Base-by-base conservation (phyloP, 345 rosid species). In the Fremontodendron californicum region DNA sequence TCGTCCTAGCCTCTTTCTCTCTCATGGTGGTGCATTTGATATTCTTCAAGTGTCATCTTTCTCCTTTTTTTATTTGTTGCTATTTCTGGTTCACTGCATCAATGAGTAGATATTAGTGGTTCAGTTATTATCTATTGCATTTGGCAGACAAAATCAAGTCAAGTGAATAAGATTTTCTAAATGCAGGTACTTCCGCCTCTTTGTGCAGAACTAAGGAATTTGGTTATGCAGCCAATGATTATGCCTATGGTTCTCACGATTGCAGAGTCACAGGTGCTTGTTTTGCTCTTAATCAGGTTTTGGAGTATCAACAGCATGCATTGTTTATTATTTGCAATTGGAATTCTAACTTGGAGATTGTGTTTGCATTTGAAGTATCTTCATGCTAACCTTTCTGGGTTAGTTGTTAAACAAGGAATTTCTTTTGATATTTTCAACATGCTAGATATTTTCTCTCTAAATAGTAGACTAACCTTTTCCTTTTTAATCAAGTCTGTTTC, bases 211-310 rank as follows among this genome's bases (percentile, higher is more conserved):
- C 97, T 96, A 80, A 88, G 99, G 88, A 96, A 96, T 86, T 67
- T 90, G 88, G 99, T 96, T 65, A 92, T 96, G 94, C 99, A 96
- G 80, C 94, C 98, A 23, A 84, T 92, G 87, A 93, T 96, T 80
- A 84, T 96, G 62, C 99, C 99, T 29, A 96, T 96, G 99, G 98
- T 96, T 83, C 86, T 96, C 79, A 93, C 91, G 10, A 93, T 93
- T 75, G 98, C 98, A 40, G 94, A 92, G 84, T 92, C 97, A 82
- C 99, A 96, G 97, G 99, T 96, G 77, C 71, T 57, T 52, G 65
- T 55, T 77, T 58, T 77, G 21, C 75, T 62, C 40, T 78, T 65
- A 19, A 57, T 75, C 63, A 37, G 78, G 48, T 51, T 63, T 67
- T 78, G 65, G 62, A 40, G 39, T 66, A 19, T 39, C 40, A n/a